Evolutionary conservation across 2,329 filamentous ascomycete species (phyloP).

Genomic region (Tolypocladium tundrense): DNA sequence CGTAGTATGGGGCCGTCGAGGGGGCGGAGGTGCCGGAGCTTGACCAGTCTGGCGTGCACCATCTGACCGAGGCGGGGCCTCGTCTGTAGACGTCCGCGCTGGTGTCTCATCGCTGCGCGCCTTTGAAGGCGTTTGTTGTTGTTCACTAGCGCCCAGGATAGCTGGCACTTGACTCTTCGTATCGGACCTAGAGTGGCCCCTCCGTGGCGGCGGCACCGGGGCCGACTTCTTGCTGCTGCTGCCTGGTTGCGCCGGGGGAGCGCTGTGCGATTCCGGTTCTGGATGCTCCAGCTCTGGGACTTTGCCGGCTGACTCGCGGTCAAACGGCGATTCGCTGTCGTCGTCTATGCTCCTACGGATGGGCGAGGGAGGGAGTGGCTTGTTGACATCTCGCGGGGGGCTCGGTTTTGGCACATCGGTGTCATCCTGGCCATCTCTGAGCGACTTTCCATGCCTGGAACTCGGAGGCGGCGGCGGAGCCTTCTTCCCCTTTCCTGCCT

Average conservation of each 20-base stretch:
- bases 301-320: slow-evolving; percentile 43
- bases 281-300: slow-evolving; percentile 27
- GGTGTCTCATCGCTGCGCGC: slow-evolving; percentile 24
- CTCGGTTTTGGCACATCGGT: neutral
- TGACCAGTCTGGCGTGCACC: slow-evolving; percentile 30
- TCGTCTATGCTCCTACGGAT: slow-evolving; percentile 35
- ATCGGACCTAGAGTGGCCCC: slow-evolving; percentile 35
- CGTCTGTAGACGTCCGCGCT: slow-evolving; percentile 40
- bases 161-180: slow-evolving; percentile 21
- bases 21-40: slow-evolving; percentile 44
- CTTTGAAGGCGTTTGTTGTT: slow-evolving; percentile 2
- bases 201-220: slow-evolving; percentile 41
- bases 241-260: neutral
- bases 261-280: neutral
- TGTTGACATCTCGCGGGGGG: slow-evolving; percentile 23
- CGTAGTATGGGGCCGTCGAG: slow-evolving; percentile 34
- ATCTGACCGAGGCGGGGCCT: slow-evolving; percentile 33
- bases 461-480: slow-evolving; percentile 62
- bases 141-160: neutral
- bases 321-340: slow-evolving; percentile 39
- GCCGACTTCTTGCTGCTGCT: slow-evolving; percentile 28
- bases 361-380: slow-evolving; percentile 49
- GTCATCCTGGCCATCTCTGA: slow-evolving; percentile 29
- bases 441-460: slow-evolving; percentile 68
- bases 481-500: slow-evolving; percentile 36